A percentile compares a stretch with the other conserved stretches of the same genome.
Conservation (phyloP, 495 filamentous ascomycete species). For the Trichoderma virens region DNA sequence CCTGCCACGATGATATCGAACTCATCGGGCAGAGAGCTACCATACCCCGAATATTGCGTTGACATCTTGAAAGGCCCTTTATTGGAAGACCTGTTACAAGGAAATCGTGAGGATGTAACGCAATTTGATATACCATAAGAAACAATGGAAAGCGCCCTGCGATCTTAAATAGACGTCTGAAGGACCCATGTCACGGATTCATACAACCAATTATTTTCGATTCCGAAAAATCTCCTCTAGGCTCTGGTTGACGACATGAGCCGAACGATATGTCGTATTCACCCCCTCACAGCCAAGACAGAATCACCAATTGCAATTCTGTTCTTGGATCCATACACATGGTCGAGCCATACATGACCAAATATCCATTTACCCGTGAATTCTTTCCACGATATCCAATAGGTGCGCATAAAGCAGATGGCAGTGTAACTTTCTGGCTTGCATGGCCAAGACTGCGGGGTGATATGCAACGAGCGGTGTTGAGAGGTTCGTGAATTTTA, state of each 20-base stretch:
- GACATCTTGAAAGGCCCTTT: neutral
- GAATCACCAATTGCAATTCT: neutral
- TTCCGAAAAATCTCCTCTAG: neutral
- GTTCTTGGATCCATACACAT: neutral
- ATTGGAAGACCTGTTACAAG: neutral
- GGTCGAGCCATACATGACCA: neutral
- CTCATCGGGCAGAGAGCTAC: slow-evolving; percentile 48
- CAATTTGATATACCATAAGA: neutral
- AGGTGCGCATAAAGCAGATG: neutral
- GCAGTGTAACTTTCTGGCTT: neutral
- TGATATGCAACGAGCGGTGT: neutral
- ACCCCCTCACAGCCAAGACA: neutral
- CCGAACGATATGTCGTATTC: neutral
- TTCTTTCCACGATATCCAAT: neutral
- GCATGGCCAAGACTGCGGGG: slow-evolving; percentile 4
- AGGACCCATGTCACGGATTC: neutral
- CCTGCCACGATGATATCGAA: slow-evolving; percentile 81
- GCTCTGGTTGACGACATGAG: neutral
- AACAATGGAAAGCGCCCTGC: neutral
- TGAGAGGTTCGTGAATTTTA: neutral
- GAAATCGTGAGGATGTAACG: neutral
- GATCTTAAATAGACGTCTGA: neutral
- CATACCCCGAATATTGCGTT: neutral
- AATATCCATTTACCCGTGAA: neutral
- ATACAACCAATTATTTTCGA: neutral